These are phyloP conservation scores for Vanderwaltozyma tropicalis DNA, from an alignment of 805 yeast genomes.

Conservation along the genomic window DNA sequence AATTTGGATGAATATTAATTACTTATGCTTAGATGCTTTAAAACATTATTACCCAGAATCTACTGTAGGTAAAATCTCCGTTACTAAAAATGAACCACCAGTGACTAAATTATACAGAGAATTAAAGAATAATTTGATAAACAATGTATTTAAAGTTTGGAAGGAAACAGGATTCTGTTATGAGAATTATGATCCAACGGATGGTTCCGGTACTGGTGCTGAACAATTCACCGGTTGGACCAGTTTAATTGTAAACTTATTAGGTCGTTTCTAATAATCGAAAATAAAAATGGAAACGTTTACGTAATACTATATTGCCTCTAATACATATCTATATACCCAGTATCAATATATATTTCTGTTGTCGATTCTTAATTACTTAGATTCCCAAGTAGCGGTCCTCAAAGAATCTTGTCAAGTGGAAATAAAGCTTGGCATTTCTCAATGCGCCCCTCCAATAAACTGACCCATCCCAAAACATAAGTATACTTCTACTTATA, in stretches of 20 bases:
- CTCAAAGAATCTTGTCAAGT: too few species aligned
- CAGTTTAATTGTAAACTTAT: slow-evolving; percentile 63
- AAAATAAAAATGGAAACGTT: background rate
- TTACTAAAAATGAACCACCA: slow-evolving; percentile 18
- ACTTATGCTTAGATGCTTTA: slow-evolving; percentile 63
- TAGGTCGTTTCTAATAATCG: slow-evolving; percentile 33
- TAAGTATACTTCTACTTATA: too few species aligned
- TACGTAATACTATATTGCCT: too few species aligned
- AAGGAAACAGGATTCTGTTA: slow-evolving; percentile 67
- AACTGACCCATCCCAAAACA: too few species aligned
- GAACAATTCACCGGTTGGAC: slow-evolving; percentile 95
- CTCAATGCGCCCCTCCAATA: too few species aligned
- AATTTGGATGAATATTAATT: slow-evolving; percentile 87
- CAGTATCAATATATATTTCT: too few species aligned
- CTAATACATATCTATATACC: too few species aligned
- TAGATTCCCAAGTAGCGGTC: too few species aligned
- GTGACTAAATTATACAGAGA: slow-evolving; percentile 43
- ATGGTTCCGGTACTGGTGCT: slow-evolving; percentile 72
- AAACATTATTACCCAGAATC: slow-evolving; percentile 37
- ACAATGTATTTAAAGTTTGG: slow-evolving; percentile 64
- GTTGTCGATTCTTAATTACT: too few species aligned
- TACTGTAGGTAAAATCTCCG: too few species aligned
- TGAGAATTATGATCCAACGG: slow-evolving; percentile 78
- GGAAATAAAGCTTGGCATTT: too few species aligned
- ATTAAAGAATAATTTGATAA: slow-evolving; percentile 57